These are phyloP conservation scores for Candida montana DNA, from an alignment of 805 yeast species.

Conservation along the genomic window DNA sequence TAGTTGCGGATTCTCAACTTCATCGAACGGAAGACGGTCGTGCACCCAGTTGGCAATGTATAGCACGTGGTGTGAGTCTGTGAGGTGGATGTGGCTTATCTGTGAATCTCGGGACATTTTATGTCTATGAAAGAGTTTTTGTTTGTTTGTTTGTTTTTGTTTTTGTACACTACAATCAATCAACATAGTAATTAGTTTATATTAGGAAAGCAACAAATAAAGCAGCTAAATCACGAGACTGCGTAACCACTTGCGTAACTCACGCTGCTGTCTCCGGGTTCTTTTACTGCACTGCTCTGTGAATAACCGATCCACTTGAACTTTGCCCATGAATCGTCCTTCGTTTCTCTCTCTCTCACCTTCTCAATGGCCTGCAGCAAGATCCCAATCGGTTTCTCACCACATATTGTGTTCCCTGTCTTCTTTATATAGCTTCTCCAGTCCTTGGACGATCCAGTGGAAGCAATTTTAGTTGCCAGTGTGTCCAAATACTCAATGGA, in stretches of 20 bases:
- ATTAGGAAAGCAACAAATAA: no score
- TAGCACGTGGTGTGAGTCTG: slow-evolving; percentile 25
- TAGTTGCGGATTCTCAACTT: slow-evolving; percentile 17
- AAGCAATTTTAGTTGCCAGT: slow-evolving; percentile 59
- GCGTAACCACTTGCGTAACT: slow-evolving; percentile 80
- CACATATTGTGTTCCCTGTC: slow-evolving; percentile 91
- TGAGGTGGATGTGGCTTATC: slow-evolving; percentile 18
- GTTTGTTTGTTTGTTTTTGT: not conserved
- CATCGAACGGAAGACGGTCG: slow-evolving; percentile 25
- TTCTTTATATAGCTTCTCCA: slow-evolving; percentile 64
- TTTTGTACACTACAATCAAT: no score
- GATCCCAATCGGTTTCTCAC: slow-evolving; percentile 74
- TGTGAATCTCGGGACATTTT: slow-evolving; percentile 9
- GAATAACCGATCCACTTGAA: slow-evolving; percentile 75
- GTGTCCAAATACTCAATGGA: slow-evolving; percentile 73
- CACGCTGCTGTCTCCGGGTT: slow-evolving; percentile 67
- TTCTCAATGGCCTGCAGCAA: slow-evolving; percentile 50
- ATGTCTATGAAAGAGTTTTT: not conserved
- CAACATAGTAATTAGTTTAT: no score
- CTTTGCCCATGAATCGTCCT: slow-evolving; percentile 21
- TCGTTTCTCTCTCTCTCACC: slow-evolving; percentile 13
- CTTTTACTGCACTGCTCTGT: slow-evolving; percentile 58
- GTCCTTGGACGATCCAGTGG: slow-evolving; percentile 45
- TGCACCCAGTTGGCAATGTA: slow-evolving; percentile 29
- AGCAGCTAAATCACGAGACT: slow-evolving; percentile 6